A percentile compares a stretch with the other conserved stretches of the same genome.
phyloP scores from a whole-genome alignment of 2,329 filamentous ascomycete species.

The Tolypocladium capitatum region DNA sequence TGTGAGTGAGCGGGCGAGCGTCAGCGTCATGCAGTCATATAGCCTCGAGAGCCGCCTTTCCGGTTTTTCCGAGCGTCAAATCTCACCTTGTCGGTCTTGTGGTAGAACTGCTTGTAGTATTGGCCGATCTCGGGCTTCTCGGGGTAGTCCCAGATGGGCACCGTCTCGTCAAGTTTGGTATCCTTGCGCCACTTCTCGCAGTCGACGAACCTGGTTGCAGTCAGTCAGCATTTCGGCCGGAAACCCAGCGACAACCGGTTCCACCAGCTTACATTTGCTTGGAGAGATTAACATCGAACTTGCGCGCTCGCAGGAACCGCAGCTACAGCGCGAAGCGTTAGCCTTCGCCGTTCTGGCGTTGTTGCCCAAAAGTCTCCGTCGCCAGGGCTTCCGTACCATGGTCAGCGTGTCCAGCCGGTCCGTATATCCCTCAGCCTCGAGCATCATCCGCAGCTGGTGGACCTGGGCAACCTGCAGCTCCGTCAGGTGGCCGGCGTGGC shows the following conservation, averaged over 20 bases:
- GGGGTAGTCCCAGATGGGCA: conserved; percentile 71
- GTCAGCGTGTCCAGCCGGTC: conserved; percentile 86
- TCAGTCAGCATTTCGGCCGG: conserved; percentile 8
- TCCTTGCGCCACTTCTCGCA: conserved; percentile 85
- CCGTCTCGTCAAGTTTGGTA: conserved; percentile 69
- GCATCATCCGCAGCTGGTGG: conserved; percentile 66
- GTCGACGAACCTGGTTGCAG: conserved; percentile 62
- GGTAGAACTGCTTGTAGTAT: conserved; percentile 98
- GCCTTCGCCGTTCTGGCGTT: background rate
- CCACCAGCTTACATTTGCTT: conserved; percentile 71
- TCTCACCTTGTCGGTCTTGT: conserved; percentile 76
- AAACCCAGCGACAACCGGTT: background rate
- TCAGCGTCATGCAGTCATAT: background rate
- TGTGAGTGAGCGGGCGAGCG: conserved; percentile 20
- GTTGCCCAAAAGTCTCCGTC: conserved; percentile 1
- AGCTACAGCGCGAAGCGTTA: conserved; percentile 33
- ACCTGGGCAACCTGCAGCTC: conserved; percentile 82
- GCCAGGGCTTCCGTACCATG: conserved; percentile 43
- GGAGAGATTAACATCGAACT: conserved; percentile 74
- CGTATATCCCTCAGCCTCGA: conserved; percentile 72
- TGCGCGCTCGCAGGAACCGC: conserved; percentile 84
- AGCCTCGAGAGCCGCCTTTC: background rate
- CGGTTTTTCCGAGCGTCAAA: too few relatives aligned
- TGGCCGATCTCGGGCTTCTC: conserved; percentile 75
- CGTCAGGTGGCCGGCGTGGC: conserved; percentile 81